Conservation (phyloP, 805 yeast genomes). For the Sugiyamaella qingdaonensis region DNA sequence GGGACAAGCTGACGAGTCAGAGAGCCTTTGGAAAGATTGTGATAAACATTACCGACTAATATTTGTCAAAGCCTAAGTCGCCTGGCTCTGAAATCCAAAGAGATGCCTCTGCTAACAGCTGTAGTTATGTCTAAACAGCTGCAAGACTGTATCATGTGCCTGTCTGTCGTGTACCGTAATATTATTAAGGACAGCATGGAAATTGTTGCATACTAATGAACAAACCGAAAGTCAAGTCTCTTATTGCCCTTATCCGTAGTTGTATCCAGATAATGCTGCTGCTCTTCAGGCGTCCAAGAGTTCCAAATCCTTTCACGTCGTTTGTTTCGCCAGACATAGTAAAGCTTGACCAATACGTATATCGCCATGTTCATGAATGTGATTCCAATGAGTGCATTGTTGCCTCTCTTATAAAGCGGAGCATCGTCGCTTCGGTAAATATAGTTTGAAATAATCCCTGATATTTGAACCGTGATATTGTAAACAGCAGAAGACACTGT, state of each 20-base stretch:
- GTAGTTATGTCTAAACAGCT: neutral
- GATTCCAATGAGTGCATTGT: slow-evolving; percentile 31
- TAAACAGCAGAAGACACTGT: slow-evolving; percentile 60
- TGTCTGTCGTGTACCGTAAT: no score
- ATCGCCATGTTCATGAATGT: slow-evolving; percentile 15
- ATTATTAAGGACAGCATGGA: no score
- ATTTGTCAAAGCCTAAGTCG: no score
- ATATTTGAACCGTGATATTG: slow-evolving; percentile 61
- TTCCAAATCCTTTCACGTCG: slow-evolving; percentile 47
- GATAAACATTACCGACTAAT: slow-evolving; percentile 24
- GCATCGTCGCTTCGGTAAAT: slow-evolving; percentile 54
- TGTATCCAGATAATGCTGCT: slow-evolving; percentile 41
- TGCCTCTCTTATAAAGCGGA: slow-evolving; percentile 60
- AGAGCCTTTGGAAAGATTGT: slow-evolving; percentile 66
- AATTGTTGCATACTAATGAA: no score
- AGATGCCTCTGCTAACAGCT: neutral
- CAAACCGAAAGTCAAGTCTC: slow-evolving; percentile 50
- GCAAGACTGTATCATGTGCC: neutral
- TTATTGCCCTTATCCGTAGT: slow-evolving; percentile 53
- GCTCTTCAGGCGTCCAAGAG: slow-evolving; percentile 45
- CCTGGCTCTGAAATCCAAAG: neutral
- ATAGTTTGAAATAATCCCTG: slow-evolving; percentile 49
- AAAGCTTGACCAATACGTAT: slow-evolving; percentile 27
- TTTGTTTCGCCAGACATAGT: slow-evolving; percentile 31
- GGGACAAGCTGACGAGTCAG: slow-evolving; percentile 43